Evolutionary conservation across 768 basidiomycete species (phyloP).

Genomic region (Hydnomerulius pinastri): DNA sequence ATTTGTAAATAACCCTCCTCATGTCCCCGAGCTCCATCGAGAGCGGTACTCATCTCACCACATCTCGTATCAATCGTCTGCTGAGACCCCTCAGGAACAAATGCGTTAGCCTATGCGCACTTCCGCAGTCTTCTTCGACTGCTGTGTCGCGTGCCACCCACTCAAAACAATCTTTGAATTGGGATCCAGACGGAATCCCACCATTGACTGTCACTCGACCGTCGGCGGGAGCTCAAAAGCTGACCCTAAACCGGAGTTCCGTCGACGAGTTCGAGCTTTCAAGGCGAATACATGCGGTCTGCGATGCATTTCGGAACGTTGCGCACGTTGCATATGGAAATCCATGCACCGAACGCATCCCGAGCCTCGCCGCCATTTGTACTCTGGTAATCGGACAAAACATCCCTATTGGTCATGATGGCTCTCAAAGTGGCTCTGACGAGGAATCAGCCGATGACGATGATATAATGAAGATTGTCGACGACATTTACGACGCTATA

Average conservation of each 20-base stretch:
- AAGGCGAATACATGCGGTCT: constrained; percentile 50
- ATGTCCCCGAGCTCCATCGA: constrained; percentile 18
- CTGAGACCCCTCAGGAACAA: constrained; percentile 51
- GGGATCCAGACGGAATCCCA: constrained; percentile 25
- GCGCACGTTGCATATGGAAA: constrained; percentile 38
- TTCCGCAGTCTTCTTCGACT: constrained; percentile 20
- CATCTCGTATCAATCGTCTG: constrained; percentile 44
- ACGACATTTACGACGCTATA: constrained; percentile 52
- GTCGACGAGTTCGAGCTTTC: constrained; percentile 44
- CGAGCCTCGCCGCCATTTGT: constrained; percentile 49
- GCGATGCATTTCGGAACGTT: constrained; percentile 57
- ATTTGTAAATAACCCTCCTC: neutral
- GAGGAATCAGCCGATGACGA: constrained; percentile 27
- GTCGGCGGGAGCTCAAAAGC: constrained; percentile 36
- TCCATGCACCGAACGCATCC: constrained; percentile 21
- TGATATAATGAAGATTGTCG: constrained; percentile 24
- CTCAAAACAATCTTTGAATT: constrained; percentile 16
- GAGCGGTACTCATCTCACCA: constrained; percentile 34
- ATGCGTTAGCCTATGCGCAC: constrained; percentile 39
- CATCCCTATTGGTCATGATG: constrained; percentile 34
- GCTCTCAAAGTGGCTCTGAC: constrained; percentile 16
- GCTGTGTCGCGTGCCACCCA: constrained; percentile 13
- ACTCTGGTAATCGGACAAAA: constrained; percentile 47
- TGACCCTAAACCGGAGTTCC: constrained; percentile 35
- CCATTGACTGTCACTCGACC: constrained; percentile 42